Evolutionary conservation across 108 stramenopile genomes (phyloP), one percentile per base, ranked within the genome.

Genomic region (Nitzschia sp.): DNA sequence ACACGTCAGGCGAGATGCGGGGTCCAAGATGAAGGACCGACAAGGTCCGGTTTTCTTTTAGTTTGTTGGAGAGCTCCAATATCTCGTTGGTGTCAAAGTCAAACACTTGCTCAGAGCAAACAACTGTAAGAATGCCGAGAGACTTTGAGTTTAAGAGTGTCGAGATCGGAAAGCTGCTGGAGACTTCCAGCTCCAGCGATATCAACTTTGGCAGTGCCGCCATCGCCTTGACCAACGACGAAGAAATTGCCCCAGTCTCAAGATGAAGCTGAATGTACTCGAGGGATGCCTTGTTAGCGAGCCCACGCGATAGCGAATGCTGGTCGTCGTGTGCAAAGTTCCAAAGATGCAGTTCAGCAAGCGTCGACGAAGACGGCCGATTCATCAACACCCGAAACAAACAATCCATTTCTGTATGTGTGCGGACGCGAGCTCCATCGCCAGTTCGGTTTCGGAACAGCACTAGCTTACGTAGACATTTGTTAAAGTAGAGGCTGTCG

Each of bases 61-160:
- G 31, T 57, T 32, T 25, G 3, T 57, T 5, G 28, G 55, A 22
- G n/a, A 57, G 15, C 3, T 3, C 26, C 3, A 57, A 8, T 13
- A 57, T 33, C 15, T 57, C 55, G 28, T 29, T 9, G 15, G 5
- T n/a, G 26, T 57, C 55, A 57, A 57, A 33, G 55, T 11, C 55
- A 33, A 57, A 57, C 19, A n/a, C 19, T 5, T 8, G 8, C 5
- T 53, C 22, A 53, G 6, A 15, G 48, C 48, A 50, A 33, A 57
- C 5, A 11, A 57, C 28, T 4, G 55, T 21, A 25, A 57, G 26
- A 4, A 57, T n/a, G 5, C n/a, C 11, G 5, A 57, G 29, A 9
- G 26, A 29, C 31, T 25, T 25, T 6, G 55, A 57, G 11, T 57
- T 4, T 30, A 57, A 30, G 26, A 57, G 28, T 15, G 9, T 16